Evolutionary conservation across 2,329 filamentous ascomycete species (phyloP).

Genomic region (Massarina eburnea): DNA sequence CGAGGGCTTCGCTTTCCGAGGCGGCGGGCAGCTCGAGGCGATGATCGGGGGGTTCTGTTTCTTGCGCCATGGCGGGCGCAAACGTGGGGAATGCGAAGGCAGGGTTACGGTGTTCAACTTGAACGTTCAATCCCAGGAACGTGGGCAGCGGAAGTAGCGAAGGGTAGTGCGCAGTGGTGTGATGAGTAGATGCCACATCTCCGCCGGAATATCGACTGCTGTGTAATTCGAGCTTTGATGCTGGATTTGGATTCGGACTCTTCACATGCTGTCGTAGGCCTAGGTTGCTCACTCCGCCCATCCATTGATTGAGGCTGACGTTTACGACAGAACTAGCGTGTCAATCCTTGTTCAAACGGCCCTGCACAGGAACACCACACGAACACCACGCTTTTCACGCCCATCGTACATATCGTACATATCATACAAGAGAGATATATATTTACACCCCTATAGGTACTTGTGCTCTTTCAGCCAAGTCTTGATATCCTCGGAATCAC

Average conservation of each 20-base stretch:
- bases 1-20: conserved; percentile 32
- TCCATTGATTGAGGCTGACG: not conserved
- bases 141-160: not conserved
- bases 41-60: conserved; percentile 15
- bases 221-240: not conserved
- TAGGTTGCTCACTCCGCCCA: not conserved
- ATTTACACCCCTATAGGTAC: conserved; percentile 50
- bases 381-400: too few species aligned
- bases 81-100: not conserved
- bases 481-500: conserved; percentile 77
- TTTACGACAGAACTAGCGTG: not conserved
- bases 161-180: conserved; percentile 1
- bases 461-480: conserved; percentile 68
- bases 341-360: too few species aligned
- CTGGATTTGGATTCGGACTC: not conserved
- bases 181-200: conserved; percentile 15
- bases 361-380: too few species aligned
- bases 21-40: conserved; percentile 20
- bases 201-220: conserved; percentile 1
- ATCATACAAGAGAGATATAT: not conserved
- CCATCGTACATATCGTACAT: not conserved
- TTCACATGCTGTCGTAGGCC: not conserved
- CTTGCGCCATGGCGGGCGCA: conserved; percentile 16
- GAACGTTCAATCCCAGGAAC: conserved; percentile 13
- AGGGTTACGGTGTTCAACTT: not conserved